These are phyloP conservation scores for Brasenia schreberi DNA, from an alignment of 164 flowering plant genomes.

Conservation along the genomic window DNA sequence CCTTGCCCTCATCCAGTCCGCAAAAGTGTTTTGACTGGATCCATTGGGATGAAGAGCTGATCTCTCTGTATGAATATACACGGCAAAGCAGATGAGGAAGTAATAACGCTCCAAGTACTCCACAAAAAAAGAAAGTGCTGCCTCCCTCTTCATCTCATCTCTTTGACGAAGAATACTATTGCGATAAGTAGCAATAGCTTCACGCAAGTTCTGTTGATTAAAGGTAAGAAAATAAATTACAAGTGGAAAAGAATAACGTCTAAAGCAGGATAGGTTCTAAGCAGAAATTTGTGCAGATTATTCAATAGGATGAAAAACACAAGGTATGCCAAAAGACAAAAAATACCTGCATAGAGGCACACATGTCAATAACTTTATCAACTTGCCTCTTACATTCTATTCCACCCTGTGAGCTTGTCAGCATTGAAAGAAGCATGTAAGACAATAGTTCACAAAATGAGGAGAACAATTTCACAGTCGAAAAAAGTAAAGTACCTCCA, in stretches of 20 bases:
- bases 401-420: conserved; percentile 62
- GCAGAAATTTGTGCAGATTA: not conserved
- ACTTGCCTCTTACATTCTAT: conserved; percentile 95
- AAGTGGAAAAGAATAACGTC: not conserved
- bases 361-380: conserved; percentile 91
- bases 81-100: conserved; percentile 95
- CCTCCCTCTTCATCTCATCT: conserved; percentile 96
- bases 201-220: conserved; percentile 67
- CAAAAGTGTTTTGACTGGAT: conserved; percentile 46
- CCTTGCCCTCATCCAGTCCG: conserved; percentile 96
- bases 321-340: not conserved
- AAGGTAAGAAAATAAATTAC: too few relatives aligned
- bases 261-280: too few relatives aligned
- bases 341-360: conserved; percentile 91
- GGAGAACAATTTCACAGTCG: not conserved
- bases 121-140: conserved; percentile 82
- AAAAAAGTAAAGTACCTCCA: conserved; percentile 12
- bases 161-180: conserved; percentile 78
- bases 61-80: conserved; percentile 83
- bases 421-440: not conserved
- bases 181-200: conserved; percentile 91
- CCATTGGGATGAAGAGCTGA: conserved; percentile 42
- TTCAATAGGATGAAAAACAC: not conserved
- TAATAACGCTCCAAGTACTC: conserved; percentile 96
- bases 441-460: not conserved